Percentiles rank a stretch among this genome's conserved stretches.
phyloP scores from a whole-genome alignment of 345 rosid genomes.

The Populus simonii region DNA sequence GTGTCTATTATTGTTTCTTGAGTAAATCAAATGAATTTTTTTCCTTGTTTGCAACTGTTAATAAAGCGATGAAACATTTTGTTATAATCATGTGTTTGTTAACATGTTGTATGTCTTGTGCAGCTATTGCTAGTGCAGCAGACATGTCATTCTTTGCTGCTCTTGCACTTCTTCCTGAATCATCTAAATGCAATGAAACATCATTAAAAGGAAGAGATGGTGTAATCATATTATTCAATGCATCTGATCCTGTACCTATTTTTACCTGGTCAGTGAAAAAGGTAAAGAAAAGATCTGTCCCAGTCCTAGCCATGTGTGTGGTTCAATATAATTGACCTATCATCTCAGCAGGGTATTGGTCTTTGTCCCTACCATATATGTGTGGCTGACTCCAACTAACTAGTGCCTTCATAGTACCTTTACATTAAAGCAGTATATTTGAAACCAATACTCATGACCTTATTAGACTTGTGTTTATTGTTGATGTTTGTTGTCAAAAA shows the following conservation, averaged over 20 bases:
- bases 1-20: neutral
- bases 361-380: neutral
- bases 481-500: neutral
- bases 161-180: constrained; percentile 59
- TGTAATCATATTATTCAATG: constrained; percentile 61
- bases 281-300: constrained; percentile 42
- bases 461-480: neutral
- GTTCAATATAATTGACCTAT: neutral
- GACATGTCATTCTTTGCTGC: constrained; percentile 64
- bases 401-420: neutral
- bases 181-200: constrained; percentile 26
- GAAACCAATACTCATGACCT: neutral
- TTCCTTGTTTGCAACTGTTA: neutral
- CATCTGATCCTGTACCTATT: constrained; percentile 61
- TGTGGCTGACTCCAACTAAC: neutral
- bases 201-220: constrained; percentile 62
- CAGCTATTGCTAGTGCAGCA: constrained; percentile 63
- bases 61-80: neutral
- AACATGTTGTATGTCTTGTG: constrained; percentile 16
- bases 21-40: neutral
- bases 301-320: neutral
- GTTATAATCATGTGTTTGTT: neutral
- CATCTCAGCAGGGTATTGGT: neutral
- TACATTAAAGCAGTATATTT: neutral
- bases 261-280: constrained; percentile 76